Base-by-base conservation (phyloP, 2,329 filamentous ascomycete genomes). In the Didymellaceae sp. region DNA sequence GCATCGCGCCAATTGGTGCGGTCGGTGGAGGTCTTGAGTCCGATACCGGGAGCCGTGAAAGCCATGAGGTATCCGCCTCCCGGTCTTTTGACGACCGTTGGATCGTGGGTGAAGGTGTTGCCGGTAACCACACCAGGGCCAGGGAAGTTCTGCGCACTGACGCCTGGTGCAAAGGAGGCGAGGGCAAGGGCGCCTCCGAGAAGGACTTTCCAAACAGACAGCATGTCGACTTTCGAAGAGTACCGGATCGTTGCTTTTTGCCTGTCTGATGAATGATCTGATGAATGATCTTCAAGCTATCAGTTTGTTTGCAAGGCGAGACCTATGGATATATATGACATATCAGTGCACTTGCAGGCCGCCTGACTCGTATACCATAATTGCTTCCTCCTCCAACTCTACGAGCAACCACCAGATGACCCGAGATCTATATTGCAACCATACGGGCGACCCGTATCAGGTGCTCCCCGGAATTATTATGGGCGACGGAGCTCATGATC, bases 11-110 rank as follows among this genome's bases (percentile, higher is more conserved):
- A 52, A 18, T 17, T 39, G 37, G 49, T 52, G 25, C 49, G 49
- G 37, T 52, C 49, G 43, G 49, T 40, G 20, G 49, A 52, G n/a
- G 49, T 52, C 38, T 52, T 52, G 37, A 52, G 49, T 21, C 17
- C 37, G 18, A 52, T 42, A 5, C 43, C 43, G 9, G 42, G 42
- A 31, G 42, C 43, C 14, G 49, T 52, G 31, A n/a, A 20, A 13
- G 49, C 49, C 37, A 47, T 43, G 21, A 52, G 49, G 32, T 52
- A 52, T 20, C 22, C 18, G 13, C 49, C 49, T 31, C 31, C 47
- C 7, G 49, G 43, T 13, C 22, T 52, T 32, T 52, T 52, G 16
- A 52, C 31, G 20, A 52, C 43, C 1, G 49, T 52, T 11, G 49
- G 49, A 21, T 52, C 49, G 49, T 52, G 49, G 17, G 41, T 32